These are phyloP conservation scores for Ceratocystis albifundus DNA, from an alignment of 2,329 filamentous ascomycete species.

Conservation along the genomic window DNA sequence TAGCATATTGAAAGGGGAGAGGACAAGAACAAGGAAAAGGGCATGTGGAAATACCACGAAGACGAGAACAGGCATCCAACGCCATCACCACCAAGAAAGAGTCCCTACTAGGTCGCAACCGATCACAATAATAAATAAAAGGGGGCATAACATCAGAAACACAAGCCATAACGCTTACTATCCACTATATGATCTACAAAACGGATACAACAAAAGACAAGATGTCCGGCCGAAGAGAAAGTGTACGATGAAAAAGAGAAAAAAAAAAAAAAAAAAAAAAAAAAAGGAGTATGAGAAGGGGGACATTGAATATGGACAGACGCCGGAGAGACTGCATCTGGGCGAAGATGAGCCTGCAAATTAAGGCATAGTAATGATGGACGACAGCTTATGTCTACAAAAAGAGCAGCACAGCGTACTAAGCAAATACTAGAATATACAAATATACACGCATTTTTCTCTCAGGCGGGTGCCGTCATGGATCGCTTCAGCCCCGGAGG, in stretches of 20 bases:
- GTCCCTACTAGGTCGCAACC: not conserved
- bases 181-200: slow-evolving; percentile 8
- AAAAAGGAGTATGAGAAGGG: not conserved
- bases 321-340: not conserved
- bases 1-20: not conserved
- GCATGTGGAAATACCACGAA: not conserved
- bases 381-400: not conserved
- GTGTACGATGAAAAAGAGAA: not conserved
- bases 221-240: not conserved
- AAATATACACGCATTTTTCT: not conserved
- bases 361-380: not conserved
- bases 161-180: not conserved
- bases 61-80: not conserved
- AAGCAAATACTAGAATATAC: not conserved
- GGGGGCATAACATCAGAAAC: not conserved
- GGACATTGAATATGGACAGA: not conserved
- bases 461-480: slow-evolving; percentile 2
- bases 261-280: not conserved
- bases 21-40: not conserved
- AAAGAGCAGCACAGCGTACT: not conserved
- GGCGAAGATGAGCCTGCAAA: not conserved
- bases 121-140: not conserved
- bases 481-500: not conserved
- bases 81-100: not conserved
- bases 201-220: not conserved